phyloP scores from a whole-genome alignment of 192 early-diverging fungal species.

The Coemansia sp. region DNA sequence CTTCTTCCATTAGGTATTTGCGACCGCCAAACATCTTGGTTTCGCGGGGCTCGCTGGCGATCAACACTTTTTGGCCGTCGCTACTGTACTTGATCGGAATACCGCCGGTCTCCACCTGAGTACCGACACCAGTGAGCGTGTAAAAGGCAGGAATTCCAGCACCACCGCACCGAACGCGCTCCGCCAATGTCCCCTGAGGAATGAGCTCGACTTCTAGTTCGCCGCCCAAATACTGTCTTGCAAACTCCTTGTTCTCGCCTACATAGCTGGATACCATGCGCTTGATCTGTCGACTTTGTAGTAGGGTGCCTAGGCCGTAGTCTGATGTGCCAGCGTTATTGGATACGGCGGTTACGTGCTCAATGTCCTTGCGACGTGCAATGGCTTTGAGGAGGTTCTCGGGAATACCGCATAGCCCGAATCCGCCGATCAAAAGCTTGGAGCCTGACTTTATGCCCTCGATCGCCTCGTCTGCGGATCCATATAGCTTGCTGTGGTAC shows the following conservation, averaged over 20 bases:
- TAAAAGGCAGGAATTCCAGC: conserved; percentile 79
- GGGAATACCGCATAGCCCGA: conserved; percentile 81
- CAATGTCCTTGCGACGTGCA: conserved; percentile 60
- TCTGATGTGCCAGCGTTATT: conserved; percentile 79
- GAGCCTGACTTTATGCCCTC: conserved; percentile 61
- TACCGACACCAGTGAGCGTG: conserved; percentile 72
- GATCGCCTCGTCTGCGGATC: conserved; percentile 65
- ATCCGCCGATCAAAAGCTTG: conserved; percentile 71
- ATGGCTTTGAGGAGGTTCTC: conserved; percentile 75
- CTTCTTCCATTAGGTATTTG: conserved; percentile 79
- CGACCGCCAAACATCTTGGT: conserved; percentile 65
- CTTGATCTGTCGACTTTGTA: conserved; percentile 74
- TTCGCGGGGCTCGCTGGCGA: conserved; percentile 68
- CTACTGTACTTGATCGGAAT: conserved; percentile 73
- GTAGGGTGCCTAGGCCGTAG: conserved; percentile 70
- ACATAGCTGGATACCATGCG: conserved; percentile 80
- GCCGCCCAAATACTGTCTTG: conserved; percentile 77
- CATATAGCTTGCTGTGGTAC: conserved; percentile 60
- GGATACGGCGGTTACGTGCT: conserved; percentile 72
- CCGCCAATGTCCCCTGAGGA: conserved; percentile 78
- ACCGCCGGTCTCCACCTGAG: conserved; percentile 69
- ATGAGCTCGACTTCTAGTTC: conserved; percentile 79
- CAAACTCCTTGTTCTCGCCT: conserved; percentile 83
- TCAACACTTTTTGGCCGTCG: conserved; percentile 47
- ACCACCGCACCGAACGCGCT: conserved; percentile 76